Conservation (phyloP, 2,329 filamentous ascomycete species). For the Akanthomyces lecanii region DNA sequence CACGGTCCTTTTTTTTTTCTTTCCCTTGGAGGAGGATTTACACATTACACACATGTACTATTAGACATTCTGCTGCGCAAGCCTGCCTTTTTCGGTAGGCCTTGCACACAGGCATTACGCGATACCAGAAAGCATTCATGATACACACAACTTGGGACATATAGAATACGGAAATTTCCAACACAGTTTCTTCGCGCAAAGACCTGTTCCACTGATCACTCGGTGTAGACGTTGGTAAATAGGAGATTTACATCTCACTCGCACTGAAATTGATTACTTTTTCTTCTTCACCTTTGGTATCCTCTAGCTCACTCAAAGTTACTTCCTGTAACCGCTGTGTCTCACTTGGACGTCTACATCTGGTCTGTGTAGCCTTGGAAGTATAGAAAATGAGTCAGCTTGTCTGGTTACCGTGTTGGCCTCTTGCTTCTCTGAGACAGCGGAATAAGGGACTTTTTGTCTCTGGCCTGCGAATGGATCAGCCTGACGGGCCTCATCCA, state of each 20-base stretch:
- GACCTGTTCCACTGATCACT: conserved; percentile 16
- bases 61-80: conserved; percentile 3
- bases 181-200: conserved; percentile 10
- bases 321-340: neutral
- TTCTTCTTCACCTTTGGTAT: neutral
- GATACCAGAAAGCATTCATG: conserved; percentile 15
- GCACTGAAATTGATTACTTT: neutral
- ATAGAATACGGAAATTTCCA: conserved; percentile 16
- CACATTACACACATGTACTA: conserved; percentile 17
- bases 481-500: neutral
- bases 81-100: neutral
- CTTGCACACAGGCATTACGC: neutral
- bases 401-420: neutral
- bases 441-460: neutral
- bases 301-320: no score
- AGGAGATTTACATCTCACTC: neutral
- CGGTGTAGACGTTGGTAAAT: conserved; percentile 16
- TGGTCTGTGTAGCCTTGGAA: neutral
- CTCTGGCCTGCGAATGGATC: neutral
- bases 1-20: conserved; percentile 6
- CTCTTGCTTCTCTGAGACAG: neutral
- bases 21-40: conserved; percentile 10
- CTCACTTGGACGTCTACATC: neutral
- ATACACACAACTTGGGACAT: conserved; percentile 14
- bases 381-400: neutral